phyloP scores from a whole-genome alignment of 129 eudicot genomes.

The Tanacetum coccineum region DNA sequence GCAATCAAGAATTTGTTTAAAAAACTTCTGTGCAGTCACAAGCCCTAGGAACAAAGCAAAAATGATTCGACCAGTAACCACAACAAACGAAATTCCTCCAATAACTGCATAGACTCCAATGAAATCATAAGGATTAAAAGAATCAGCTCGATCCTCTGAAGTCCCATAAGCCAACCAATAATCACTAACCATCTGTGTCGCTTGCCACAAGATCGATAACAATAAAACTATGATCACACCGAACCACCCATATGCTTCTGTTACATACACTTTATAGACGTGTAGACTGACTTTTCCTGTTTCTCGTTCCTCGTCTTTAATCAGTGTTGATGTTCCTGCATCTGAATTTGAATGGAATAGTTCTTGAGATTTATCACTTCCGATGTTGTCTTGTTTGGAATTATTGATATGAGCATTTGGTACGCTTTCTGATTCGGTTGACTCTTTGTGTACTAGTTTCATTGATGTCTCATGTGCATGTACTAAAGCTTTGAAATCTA shows the following conservation, averaged over 20 bases:
- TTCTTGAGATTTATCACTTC: constrained; percentile 24
- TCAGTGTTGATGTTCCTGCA: constrained; percentile 50
- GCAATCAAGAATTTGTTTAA: constrained; percentile 44
- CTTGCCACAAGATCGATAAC: constrained; percentile 47
- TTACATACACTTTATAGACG: constrained; percentile 54
- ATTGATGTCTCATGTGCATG: constrained; percentile 67
- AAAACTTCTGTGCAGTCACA: constrained; percentile 53
- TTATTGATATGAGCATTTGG: constrained; percentile 23
- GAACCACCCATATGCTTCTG: constrained; percentile 65
- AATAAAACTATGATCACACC: constrained; percentile 41
- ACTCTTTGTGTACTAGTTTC: constrained; percentile 55
- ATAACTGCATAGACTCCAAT: constrained; percentile 43
- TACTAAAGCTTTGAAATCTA: constrained; percentile 67
- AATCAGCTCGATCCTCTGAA: constrained; percentile 30
- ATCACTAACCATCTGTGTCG: constrained; percentile 50
- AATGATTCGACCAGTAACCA: constrained; percentile 34
- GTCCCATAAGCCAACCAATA: constrained; percentile 75
- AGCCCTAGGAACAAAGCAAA: constrained; percentile 44
- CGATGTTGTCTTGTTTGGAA: constrained; percentile 16
- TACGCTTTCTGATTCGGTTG: constrained; percentile 16
- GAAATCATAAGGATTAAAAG: constrained; percentile 40
- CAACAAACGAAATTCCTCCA: constrained; percentile 32
- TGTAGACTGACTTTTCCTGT: constrained; percentile 46
- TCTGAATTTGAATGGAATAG: constrained; percentile 29
- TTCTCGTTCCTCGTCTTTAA: constrained; percentile 69